Percentiles rank a stretch among this genome's conserved stretches.
These are phyloP conservation scores for Hanseniaspora valbyensis DNA, from an alignment of 805 yeast species.

Conservation along the genomic window DNA sequence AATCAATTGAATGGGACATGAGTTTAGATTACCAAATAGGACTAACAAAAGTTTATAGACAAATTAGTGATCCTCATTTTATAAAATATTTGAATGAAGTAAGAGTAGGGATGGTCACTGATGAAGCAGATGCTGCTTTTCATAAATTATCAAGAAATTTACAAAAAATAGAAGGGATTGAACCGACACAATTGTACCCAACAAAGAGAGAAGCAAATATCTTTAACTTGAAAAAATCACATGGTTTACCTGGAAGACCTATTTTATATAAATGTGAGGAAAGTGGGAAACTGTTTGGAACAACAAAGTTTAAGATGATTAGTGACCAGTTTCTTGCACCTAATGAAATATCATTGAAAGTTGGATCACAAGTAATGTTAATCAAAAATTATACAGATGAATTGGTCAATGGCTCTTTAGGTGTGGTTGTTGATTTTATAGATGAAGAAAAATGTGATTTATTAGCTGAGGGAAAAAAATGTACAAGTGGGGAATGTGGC, in stretches of 20 bases:
- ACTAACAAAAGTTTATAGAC: conserved; percentile 59
- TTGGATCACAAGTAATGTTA: conserved; percentile 76
- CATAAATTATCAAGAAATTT: conserved; percentile 41
- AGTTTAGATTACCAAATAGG: conserved; percentile 48
- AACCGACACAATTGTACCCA: conserved; percentile 65
- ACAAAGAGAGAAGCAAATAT: conserved; percentile 63
- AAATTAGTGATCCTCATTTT: conserved; percentile 59
- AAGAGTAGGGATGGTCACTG: conserved; percentile 51
- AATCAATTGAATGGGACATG: conserved; percentile 49
- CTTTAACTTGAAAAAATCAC: conserved; percentile 47
- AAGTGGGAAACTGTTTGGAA: conserved; percentile 39
- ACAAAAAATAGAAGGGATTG: conserved; percentile 45
- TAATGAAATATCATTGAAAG: conserved; percentile 42
- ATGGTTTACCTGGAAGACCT: conserved; percentile 35
- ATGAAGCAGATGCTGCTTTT: conserved; percentile 41
- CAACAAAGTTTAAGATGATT: conserved; percentile 3
- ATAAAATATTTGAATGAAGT: conserved; percentile 66
- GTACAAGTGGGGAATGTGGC: background rate
- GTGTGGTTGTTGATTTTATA: conserved; percentile 52
- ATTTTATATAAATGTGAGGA: conserved; percentile 43
- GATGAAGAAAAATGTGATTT: conserved; percentile 24
- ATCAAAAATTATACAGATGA: conserved; percentile 56
- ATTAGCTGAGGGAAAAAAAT: background rate
- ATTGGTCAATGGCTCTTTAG: conserved; percentile 68
- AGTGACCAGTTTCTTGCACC: conserved; percentile 50